Percentiles rank a stretch among this genome's conserved stretches.
Conservation (phyloP, 495 filamentous ascomycete genomes). For the Mycothermus thermophilus region DNA sequence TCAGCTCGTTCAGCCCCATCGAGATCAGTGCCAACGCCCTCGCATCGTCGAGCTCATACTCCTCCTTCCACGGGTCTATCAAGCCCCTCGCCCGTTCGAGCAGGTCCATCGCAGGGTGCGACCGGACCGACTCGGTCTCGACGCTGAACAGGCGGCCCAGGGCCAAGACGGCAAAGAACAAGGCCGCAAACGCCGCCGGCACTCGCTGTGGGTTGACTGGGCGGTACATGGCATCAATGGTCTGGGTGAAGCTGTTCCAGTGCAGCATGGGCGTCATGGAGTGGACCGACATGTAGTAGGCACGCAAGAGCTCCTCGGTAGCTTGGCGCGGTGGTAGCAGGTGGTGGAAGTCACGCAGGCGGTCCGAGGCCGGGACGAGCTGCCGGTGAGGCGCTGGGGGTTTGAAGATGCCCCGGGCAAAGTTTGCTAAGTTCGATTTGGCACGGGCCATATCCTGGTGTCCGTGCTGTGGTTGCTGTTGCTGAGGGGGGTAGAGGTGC, state of each 20-base stretch:
- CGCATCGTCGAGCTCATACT: slow-evolving; percentile 66
- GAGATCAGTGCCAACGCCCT: slow-evolving; percentile 58
- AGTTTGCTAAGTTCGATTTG: slow-evolving; percentile 57
- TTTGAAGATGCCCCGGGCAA: slow-evolving; percentile 69
- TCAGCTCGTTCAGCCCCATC: slow-evolving; percentile 74
- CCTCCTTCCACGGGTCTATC: slow-evolving; percentile 73
- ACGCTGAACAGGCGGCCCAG: slow-evolving; percentile 66
- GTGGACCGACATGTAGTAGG: slow-evolving; percentile 68
- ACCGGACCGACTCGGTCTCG: slow-evolving; percentile 38
- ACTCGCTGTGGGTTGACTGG: slow-evolving; percentile 47
- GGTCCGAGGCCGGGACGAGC: slow-evolving; percentile 28
- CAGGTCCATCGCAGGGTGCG: slow-evolving; percentile 53
- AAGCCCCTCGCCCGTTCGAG: slow-evolving; percentile 55
- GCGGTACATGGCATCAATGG: slow-evolving; percentile 67
- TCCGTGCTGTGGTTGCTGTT: too few species aligned
- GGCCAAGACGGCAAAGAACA: slow-evolving; percentile 76
- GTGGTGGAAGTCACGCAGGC: slow-evolving; percentile 34
- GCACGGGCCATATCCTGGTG: slow-evolving; percentile 58
- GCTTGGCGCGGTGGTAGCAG: slow-evolving; percentile 55
- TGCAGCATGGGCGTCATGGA: slow-evolving; percentile 71
- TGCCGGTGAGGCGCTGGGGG: slow-evolving; percentile 59
- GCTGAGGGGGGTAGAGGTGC: too few species aligned
- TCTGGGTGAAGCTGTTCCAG: slow-evolving; percentile 69
- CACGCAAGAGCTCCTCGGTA: slow-evolving; percentile 60
- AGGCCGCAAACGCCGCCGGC: slow-evolving; percentile 61